Conservation (phyloP, 805 yeast genomes). For the Tetrapisispora nanseiensis region DNA sequence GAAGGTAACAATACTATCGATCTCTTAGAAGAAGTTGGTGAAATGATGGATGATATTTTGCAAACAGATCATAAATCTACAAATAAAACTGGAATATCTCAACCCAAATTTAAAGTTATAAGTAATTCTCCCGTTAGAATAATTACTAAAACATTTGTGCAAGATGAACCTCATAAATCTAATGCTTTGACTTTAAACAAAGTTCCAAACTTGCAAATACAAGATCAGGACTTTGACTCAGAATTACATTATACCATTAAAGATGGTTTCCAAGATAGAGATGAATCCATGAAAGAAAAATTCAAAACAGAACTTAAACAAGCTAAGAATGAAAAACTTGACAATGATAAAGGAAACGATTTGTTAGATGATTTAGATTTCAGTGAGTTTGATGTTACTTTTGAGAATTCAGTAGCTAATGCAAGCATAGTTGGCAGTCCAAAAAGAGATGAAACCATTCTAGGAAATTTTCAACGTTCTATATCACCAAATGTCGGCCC, state of each 20-base stretch:
- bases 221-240: no score
- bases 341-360: background rate
- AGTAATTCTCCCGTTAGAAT: conserved; percentile 17
- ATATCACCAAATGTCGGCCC: background rate
- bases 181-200: background rate
- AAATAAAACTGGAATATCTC: background rate
- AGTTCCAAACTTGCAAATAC: background rate
- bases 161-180: background rate
- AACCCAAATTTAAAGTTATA: conserved; percentile 14
- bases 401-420: conserved; percentile 12
- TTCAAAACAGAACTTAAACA: no score
- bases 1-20: background rate
- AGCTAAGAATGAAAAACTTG: no score
- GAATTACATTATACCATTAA: no score
- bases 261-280: no score
- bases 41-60: conserved; percentile 2
- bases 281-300: no score
- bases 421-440: background rate
- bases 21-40: conserved; percentile 1
- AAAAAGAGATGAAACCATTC: background rate
- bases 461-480: background rate
- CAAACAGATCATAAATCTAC: background rate
- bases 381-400: conserved; percentile 27
- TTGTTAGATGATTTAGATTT: conserved; percentile 24
- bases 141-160: conserved; percentile 2